Percentiles rank a stretch among this genome's conserved stretches.
Evolutionary conservation across 2,329 filamentous ascomycete genomes (phyloP).

Genomic region (Neonectria coccinea): DNA sequence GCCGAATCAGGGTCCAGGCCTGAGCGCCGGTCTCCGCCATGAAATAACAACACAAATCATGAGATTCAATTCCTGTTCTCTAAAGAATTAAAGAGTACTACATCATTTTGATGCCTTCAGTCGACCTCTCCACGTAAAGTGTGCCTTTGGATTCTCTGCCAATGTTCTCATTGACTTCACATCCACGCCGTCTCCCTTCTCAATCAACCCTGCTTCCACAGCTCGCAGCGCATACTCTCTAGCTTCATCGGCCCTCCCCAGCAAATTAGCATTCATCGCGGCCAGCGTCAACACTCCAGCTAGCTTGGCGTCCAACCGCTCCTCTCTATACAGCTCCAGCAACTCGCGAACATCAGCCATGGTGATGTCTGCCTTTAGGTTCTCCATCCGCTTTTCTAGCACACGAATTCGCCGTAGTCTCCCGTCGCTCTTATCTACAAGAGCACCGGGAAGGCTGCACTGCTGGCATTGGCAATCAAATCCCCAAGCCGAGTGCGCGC

Average conservation of each 20-base stretch:
- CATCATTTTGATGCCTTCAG: not conserved
- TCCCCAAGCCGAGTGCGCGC: not conserved
- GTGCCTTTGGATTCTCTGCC: conserved; percentile 6
- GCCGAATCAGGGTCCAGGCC: conserved; percentile 21
- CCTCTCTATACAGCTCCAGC: not conserved
- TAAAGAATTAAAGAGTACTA: not conserved
- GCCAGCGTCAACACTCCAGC: conserved; percentile 2
- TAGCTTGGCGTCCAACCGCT: conserved; percentile 13
- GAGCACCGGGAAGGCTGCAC: not conserved
- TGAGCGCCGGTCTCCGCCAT: conserved; percentile 13
- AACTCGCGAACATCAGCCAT: conserved; percentile 13
- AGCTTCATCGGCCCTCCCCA: conserved; percentile 9
- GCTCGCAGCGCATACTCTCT: conserved; percentile 10
- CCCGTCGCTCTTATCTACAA: conserved; percentile 1
- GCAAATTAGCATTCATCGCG: conserved; percentile 6
- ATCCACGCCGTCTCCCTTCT: not conserved
- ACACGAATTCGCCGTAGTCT: conserved; percentile 1
- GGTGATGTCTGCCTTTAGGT: not conserved
- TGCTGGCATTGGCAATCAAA: conserved; percentile 13
- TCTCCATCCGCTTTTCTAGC: conserved; percentile 1
- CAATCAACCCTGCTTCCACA: conserved; percentile 5
- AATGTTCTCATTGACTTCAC: conserved; percentile 11
- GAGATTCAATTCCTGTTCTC: not conserved
- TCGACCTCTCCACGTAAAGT: conserved; percentile 8
- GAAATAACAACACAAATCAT: conserved; percentile 1